phyloP scores from a whole-genome alignment of 2,329 filamentous ascomycete genomes.

The Paraphoma chrysanthemicola region DNA sequence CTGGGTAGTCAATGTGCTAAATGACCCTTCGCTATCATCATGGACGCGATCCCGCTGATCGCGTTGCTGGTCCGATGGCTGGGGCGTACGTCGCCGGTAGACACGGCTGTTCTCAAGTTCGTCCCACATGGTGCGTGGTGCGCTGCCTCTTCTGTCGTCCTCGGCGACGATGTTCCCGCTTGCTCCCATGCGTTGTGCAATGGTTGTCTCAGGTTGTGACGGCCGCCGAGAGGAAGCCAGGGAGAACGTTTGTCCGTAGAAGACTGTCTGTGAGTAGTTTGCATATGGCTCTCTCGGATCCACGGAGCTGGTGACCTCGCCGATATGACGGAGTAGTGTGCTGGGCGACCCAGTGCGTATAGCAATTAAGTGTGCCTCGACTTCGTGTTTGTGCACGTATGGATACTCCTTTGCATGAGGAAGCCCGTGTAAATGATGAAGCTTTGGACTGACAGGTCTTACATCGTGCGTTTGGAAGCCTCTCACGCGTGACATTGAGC shows the following conservation, averaged over 20 bases:
- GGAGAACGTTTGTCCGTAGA: neutral
- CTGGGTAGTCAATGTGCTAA: neutral
- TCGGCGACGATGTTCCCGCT: neutral
- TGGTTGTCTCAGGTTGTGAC: neutral
- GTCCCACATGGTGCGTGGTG: neutral
- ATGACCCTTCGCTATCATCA: neutral
- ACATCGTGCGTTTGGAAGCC: neutral
- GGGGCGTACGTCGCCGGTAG: neutral
- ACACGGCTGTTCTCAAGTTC: neutral
- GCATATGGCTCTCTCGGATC: neutral
- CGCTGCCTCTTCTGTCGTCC: neutral
- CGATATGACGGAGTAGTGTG: conserved; percentile 7
- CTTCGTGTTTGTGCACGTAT: conserved; percentile 29
- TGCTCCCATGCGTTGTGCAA: neutral
- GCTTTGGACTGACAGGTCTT: conserved; percentile 20
- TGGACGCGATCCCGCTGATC: neutral
- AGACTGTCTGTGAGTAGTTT: conserved; percentile 18
- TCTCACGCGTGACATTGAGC: neutral
- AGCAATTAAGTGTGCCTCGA: conserved; percentile 20
- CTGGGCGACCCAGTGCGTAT: conserved; percentile 19
- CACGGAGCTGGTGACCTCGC: neutral
- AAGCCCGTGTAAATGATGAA: conserved; percentile 29
- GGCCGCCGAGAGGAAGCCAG: neutral
- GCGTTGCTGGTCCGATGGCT: neutral
- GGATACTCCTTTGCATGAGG: conserved; percentile 24